Base-by-base conservation (phyloP, 352 stramenopile species). In the Phytophthora megakarya region DNA sequence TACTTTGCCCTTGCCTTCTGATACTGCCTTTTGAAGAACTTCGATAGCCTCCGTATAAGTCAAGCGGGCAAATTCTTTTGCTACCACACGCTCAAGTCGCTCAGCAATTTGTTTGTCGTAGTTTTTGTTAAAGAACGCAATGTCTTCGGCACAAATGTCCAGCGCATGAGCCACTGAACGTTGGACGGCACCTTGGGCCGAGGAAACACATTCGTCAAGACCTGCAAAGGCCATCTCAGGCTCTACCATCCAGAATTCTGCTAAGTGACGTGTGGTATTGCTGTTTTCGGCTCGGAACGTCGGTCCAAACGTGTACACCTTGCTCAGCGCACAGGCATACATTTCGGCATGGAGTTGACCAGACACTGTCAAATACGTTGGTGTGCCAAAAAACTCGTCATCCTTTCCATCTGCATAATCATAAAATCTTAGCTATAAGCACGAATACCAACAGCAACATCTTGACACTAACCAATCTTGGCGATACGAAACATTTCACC, bases 241-340 rank as follows among this genome's bases (percentile, higher is more conserved):
- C 74, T 99, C 98, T 5, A 99, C 94, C 96, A 99, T 99, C 84
- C 95, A 98, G 75, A 99, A 99, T 65, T 99, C 96, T 21, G 95
- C 91, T 44, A 99, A 78, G 70, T 99, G 97, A 32, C 97, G 83
- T 11, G 93, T 95, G 16, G 97, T 99, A 78, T 99, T 97, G 67
- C 84, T 98, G 82, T 99, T 99, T 75, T 99, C 97, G 0, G 98
- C 98, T 26, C 97, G 90, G 72, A 99, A 99, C 2, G 98, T 99
- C 26, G 98, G 98, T 2, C 97, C 98, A 73, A 99, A 99, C 1
- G 97, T 99, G 80, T 99, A 99, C 40, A 99, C 92, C 72, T 99
- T 98, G 65, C 96, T 95, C 50, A 99, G 70, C 8, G 97, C 96
- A 64, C 86, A 98, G 11, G 97, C 97, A 64, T 99, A 98, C 50